Conservation (phyloP, 495 filamentous ascomycete genomes). For the Penicillium robsamsonii region DNA sequence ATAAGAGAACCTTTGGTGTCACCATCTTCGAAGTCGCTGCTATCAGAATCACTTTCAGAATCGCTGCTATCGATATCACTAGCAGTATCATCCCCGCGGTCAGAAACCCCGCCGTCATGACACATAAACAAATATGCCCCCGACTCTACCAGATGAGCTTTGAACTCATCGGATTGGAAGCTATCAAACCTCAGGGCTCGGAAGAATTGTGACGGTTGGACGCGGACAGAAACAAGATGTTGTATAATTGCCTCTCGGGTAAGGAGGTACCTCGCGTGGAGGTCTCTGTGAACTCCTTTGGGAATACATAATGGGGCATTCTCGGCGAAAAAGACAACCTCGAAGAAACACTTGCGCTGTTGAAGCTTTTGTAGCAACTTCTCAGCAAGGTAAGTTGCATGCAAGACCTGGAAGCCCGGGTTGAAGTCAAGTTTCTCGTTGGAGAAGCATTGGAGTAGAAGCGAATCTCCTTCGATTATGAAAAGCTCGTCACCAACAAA, state of each 20-base stretch:
- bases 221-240: constrained; percentile 49
- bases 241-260: constrained; percentile 60
- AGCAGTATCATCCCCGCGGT: constrained; percentile 1
- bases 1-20: not conserved
- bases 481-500: constrained; percentile 72
- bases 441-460: constrained; percentile 60
- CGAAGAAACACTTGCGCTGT: constrained; percentile 63
- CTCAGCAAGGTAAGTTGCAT: constrained; percentile 68
- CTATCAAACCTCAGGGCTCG: constrained; percentile 39
- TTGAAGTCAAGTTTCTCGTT: constrained; percentile 59
- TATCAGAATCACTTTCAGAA: not conserved
- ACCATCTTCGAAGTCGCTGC: not conserved
- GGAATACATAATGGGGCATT: constrained; percentile 20
- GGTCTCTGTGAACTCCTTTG: not conserved
- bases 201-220: not conserved
- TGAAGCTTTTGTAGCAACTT: constrained; percentile 56
- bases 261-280: constrained; percentile 53
- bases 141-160: constrained; percentile 47
- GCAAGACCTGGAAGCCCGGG: constrained; percentile 68
- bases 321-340: constrained; percentile 65
- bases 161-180: constrained; percentile 46
- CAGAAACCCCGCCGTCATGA: constrained; percentile 52
- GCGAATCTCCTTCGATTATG: constrained; percentile 70
- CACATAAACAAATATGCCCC: constrained; percentile 68
- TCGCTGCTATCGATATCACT: not conserved